These are phyloP conservation scores for Thuja plicata DNA, from an alignment of 83 land plant genomes.

Conservation along the genomic window DNA sequence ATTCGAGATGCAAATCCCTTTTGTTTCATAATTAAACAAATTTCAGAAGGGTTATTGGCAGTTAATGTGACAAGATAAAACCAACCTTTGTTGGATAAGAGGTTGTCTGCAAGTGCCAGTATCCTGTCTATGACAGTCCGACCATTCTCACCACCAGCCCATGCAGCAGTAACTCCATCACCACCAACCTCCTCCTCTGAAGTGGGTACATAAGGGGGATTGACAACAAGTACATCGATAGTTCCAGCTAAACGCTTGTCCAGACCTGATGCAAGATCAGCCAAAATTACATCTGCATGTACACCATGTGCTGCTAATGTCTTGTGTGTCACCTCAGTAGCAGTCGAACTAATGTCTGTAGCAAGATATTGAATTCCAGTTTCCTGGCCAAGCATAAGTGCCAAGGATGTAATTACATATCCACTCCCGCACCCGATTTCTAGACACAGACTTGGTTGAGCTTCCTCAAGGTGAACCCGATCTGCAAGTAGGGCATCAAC, in stretches of 20 bases:
- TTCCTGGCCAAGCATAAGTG: conserved; percentile 65
- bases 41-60: conserved; percentile 77
- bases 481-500: conserved; percentile 98
- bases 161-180: conserved; percentile 74
- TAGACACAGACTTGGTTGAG: conserved; percentile 71
- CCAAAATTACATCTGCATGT: conserved; percentile 70
- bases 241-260: conserved; percentile 62
- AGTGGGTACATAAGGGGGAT: conserved; percentile 98
- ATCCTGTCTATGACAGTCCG: conserved; percentile 84
- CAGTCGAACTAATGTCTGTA: conserved; percentile 84
- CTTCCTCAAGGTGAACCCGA: conserved; percentile 55
- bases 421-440: conserved; percentile 99
- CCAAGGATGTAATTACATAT: conserved; percentile 92
- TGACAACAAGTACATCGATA: conserved; percentile 92
- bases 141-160: conserved; percentile 99
- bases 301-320: conserved; percentile 81
- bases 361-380: conserved; percentile 64
- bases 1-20: conserved; percentile 86
- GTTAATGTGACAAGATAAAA: conserved; percentile 85
- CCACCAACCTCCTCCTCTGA: conserved; percentile 91
- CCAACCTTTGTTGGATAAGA: conserved; percentile 85
- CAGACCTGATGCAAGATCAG: conserved; percentile 79
- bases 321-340: conserved; percentile 52
- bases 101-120: conserved; percentile 63
- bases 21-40: conserved; percentile 78